Percentiles rank a stretch among this genome's conserved stretches.
Evolutionary conservation across 352 stramenopile species (phyloP).

Genomic region (Phytophthora niederhauseri): DNA sequence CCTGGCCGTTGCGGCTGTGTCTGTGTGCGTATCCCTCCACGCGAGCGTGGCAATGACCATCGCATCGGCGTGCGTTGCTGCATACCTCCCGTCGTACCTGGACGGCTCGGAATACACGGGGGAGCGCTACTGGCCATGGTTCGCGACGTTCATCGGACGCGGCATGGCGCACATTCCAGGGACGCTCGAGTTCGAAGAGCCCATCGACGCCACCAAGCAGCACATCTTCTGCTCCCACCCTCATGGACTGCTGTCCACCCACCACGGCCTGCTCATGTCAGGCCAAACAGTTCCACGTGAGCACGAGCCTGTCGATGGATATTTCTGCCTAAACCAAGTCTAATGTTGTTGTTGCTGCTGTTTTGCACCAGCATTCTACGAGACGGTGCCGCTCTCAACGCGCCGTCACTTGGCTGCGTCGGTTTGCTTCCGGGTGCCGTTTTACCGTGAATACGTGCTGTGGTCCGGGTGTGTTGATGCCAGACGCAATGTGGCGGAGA

Average conservation of each 20-base stretch:
- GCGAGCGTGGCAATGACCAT: constrained; percentile 22
- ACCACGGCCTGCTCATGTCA: constrained; percentile 70
- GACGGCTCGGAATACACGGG: constrained; percentile 63
- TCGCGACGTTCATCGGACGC: constrained; percentile 44
- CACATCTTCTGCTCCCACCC: constrained; percentile 85
- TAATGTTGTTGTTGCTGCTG: background rate
- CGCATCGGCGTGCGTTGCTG: constrained; percentile 32
- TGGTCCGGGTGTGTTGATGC: constrained; percentile 85
- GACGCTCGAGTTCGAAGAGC: constrained; percentile 76
- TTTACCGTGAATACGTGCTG: constrained; percentile 80
- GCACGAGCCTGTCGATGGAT: constrained; percentile 8
- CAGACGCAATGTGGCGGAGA: constrained; percentile 61
- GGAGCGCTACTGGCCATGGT: constrained; percentile 64
- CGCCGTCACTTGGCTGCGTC: constrained; percentile 75
- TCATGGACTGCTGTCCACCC: constrained; percentile 72
- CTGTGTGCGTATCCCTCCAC: constrained; percentile 39
- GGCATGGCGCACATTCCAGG: constrained; percentile 46
- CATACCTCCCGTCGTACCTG: constrained; percentile 65
- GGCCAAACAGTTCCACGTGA: constrained; percentile 64
- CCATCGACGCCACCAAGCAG: constrained; percentile 61
- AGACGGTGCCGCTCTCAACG: constrained; percentile 63
- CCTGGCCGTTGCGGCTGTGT: constrained; percentile 37
- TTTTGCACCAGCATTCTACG: constrained; percentile 61
- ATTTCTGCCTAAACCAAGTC: background rate
- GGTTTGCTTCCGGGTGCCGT: constrained; percentile 74